Base-by-base conservation (phyloP, 371 early-diverging fungal genomes). In the Actinomortierella ambigua region DNA sequence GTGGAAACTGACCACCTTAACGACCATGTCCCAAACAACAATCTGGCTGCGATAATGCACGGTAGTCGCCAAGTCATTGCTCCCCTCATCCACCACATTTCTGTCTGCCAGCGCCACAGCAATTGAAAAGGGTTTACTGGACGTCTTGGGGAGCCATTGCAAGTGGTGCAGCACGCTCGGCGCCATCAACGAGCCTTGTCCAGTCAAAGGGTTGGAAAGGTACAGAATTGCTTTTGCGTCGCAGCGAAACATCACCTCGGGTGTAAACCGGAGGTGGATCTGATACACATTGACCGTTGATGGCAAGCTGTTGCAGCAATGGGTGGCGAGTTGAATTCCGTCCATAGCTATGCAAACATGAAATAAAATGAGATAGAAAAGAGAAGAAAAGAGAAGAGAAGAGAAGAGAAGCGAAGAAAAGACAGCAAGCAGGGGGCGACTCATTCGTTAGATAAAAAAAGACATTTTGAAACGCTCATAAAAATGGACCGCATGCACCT, bases 201-300 rank as follows among this genome's bases (percentile, higher is more conserved):
- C 67, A 7, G 73, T 59, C 15, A 73, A 42, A n/a, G 67, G 67
- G 18, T 63, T 73, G 11, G 67, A 63, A 39, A 66, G 55, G 24
- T 73, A 67, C 8, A 73, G 50, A n/a, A 66, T 52, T 3, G 73
- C 73, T 41, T 63, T 11, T 6, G 73, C 59, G 24, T 73, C 63
- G 28, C 67, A 66, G 3, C 53, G 67, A 28, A 73, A 66, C 15
- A 50, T 44, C 13, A 53, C 54, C 22, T 73, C 73, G 14, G 73
- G 67, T 9, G 63, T 39, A 42, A 73, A 73, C 27, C 60, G 66
- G 40, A 73, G 63, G 47, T 63, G 60, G 39, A 73, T 63, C 28
- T 73, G 55, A 26, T 73, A 66, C 20, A 66, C 26, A 39, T 59
- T 66, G 41, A 73, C 55, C 2, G 61, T 59, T 23, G 59, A 59